Evolutionary conservation across 1,284 basidiomycete species (phyloP).

Genomic region (Apiotrichum porosum): DNA sequence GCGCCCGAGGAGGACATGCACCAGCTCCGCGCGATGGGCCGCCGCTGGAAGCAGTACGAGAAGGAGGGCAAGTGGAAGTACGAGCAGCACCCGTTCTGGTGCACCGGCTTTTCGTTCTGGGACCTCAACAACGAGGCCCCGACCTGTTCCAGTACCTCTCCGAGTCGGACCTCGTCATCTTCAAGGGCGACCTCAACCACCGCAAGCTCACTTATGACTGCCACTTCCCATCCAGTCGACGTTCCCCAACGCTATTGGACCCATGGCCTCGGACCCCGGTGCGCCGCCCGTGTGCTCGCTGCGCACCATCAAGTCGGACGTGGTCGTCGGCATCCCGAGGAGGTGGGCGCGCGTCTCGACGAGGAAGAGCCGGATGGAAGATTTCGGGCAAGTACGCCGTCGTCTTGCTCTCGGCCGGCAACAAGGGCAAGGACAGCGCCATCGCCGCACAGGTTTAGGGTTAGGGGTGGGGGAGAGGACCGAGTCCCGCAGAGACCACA

Average conservation of each 20-base stretch:
- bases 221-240: constrained; percentile 81
- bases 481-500: too few species aligned
- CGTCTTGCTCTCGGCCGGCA: constrained; percentile 4
- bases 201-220: constrained; percentile 87
- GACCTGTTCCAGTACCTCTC: constrained; percentile 92
- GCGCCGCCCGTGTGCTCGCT: constrained; percentile 81
- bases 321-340: constrained; percentile 60
- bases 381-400: constrained; percentile 83
- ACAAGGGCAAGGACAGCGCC: not conserved
- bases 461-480: too few species aligned
- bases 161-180: constrained; percentile 85
- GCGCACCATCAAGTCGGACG: constrained; percentile 82
- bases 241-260: constrained; percentile 87
- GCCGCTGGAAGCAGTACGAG: constrained; percentile 95
- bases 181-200: constrained; percentile 94
- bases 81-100: constrained; percentile 90
- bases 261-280: constrained; percentile 82
- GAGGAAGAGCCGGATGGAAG: constrained; percentile 89
- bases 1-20: constrained; percentile 69
- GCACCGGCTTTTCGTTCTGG: constrained; percentile 84
- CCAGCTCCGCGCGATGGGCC: constrained; percentile 72
- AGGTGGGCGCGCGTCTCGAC: constrained; percentile 74
- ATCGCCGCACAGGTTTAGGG: not conserved
- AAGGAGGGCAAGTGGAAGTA: constrained; percentile 91
- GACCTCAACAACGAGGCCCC: constrained; percentile 68